Base-by-base conservation (phyloP, 139 green algal genomes). In the Closterium sp. region DNA sequence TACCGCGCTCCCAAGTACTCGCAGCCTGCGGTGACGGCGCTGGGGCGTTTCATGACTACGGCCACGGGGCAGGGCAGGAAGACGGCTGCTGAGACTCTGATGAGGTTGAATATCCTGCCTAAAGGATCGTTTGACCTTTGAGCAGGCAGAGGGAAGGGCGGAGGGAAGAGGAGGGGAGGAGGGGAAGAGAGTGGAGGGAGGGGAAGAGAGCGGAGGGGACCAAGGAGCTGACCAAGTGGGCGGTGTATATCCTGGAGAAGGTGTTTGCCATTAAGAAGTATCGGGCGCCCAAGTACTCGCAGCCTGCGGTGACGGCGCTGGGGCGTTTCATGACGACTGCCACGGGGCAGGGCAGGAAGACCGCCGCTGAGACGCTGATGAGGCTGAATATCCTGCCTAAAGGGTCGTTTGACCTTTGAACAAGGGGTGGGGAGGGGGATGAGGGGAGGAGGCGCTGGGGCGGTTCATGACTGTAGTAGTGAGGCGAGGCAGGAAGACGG, bases 201-300 rank as follows among this genome's bases (percentile, higher is more conserved):
- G 5, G 1, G 45, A 70, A 4, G 45, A 19, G 45, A 13, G 4
- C 1, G 45, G 45, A 19, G 45, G 10, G 45, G 9, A 4, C 0
- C 6, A 70, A 4, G 9, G 45, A 19, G 10, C 4, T 1, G 45
- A 70, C 90, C 28, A 86, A 93, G 70, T 89, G 31, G 31, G 79
- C 85, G 30, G 90, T 91, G 85, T 90, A 28, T 28, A 73, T 93
- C 22, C 87, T 93, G 30, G 79, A 93, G 31, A 45, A 87, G 28
- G 50, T 93, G 45, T 93, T 93, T 31, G 21, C 91, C 0, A 31
- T 85, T 30, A 87, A 70, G n/a, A 93, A 93, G 90, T 93, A 91
- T 31, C 50, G 87, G 4, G 34, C 32, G 0, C 45, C 85, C 29
- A 93, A 93, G 85, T 93, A 91, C 50, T 93, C 90, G 2, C 29